A percentile compares a stretch with the other conserved stretches of the same genome.
Evolutionary conservation across 805 yeast genomes (phyloP).

Genomic region (Yarrowia osloensis): DNA sequence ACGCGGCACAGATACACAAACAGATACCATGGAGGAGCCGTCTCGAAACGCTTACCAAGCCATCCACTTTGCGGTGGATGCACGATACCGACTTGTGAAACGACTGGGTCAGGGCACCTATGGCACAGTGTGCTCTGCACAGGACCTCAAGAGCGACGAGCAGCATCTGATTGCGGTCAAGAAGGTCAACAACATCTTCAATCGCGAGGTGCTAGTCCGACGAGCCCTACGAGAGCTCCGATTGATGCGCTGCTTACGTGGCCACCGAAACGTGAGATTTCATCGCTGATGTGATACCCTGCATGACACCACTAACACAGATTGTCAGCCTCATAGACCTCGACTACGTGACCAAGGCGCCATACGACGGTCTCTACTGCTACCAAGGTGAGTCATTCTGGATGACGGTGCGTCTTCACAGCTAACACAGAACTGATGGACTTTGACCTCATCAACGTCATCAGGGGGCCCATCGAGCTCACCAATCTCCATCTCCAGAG

Average conservation of each 20-base stretch:
- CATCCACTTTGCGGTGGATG: constrained; percentile 27
- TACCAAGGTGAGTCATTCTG: constrained; percentile 51
- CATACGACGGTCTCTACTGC: constrained; percentile 85
- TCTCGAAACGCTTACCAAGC: constrained; percentile 22
- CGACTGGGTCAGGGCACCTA: constrained; percentile 79
- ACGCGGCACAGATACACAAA: too few relatives aligned
- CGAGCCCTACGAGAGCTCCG: constrained; percentile 84
- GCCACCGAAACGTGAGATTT: constrained; percentile 67
- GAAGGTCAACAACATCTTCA: constrained; percentile 71
- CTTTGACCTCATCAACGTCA: constrained; percentile 77
- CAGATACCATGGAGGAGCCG: constrained; percentile 24
- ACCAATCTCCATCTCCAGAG: constrained; percentile 81
- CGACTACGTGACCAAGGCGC: constrained; percentile 64
- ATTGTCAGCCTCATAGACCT: constrained; percentile 73
- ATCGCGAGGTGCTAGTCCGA: constrained; percentile 64
- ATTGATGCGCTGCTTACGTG: constrained; percentile 77
- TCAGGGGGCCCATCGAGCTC: constrained; percentile 63
- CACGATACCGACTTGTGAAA: constrained; percentile 28
- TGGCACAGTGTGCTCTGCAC: constrained; percentile 80
- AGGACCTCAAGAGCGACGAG: constrained; percentile 23
- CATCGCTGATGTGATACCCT: background rate
- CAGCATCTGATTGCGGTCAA: constrained; percentile 64
- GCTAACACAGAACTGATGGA: constrained; percentile 62
- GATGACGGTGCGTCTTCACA: background rate
- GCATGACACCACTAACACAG: constrained; percentile 37